A percentile compares a stretch with the other conserved stretches of the same genome.
These are phyloP conservation scores for Trametes meyenii DNA, from an alignment of 768 basidiomycete species.

Conservation along the genomic window DNA sequence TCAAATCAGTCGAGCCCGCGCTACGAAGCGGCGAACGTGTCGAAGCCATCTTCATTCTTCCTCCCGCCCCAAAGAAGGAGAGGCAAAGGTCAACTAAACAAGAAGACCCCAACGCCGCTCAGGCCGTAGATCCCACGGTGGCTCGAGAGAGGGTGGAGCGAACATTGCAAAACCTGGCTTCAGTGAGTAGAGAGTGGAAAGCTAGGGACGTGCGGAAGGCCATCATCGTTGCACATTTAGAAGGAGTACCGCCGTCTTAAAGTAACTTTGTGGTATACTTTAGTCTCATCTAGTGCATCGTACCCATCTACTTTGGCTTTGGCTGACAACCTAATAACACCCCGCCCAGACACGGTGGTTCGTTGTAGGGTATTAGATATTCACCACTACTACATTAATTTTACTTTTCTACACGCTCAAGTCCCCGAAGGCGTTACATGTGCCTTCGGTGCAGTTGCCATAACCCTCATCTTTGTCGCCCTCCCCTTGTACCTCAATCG, in stretches of 20 bases:
- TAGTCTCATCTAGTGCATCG: neutral
- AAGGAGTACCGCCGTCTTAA: constrained; percentile 33
- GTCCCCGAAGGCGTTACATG: neutral
- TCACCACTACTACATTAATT: neutral
- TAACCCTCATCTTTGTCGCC: neutral
- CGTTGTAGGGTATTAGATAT: neutral
- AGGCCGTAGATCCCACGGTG: constrained; percentile 3
- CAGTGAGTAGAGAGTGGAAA: constrained; percentile 55
- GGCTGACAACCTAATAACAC: neutral
- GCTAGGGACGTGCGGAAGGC: constrained; percentile 43
- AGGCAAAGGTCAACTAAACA: neutral
- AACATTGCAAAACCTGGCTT: constrained; percentile 44
- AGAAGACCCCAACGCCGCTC: neutral
- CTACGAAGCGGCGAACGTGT: constrained; percentile 16
- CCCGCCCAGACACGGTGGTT: neutral
- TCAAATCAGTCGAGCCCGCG: constrained; percentile 1
- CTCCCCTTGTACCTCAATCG: neutral
- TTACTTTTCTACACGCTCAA: neutral
- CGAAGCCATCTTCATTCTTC: constrained; percentile 12
- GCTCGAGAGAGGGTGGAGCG: constrained; percentile 48
- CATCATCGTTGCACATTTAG: constrained; percentile 46
- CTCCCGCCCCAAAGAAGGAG: constrained; percentile 16
- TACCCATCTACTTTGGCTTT: neutral
- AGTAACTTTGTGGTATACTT: neutral
- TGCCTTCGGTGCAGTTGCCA: neutral